Percentiles rank a stretch among this genome's conserved stretches.
These are phyloP conservation scores for Metschnikowia henanensis DNA, from an alignment of 805 yeast genomes.

Conservation along the genomic window DNA sequence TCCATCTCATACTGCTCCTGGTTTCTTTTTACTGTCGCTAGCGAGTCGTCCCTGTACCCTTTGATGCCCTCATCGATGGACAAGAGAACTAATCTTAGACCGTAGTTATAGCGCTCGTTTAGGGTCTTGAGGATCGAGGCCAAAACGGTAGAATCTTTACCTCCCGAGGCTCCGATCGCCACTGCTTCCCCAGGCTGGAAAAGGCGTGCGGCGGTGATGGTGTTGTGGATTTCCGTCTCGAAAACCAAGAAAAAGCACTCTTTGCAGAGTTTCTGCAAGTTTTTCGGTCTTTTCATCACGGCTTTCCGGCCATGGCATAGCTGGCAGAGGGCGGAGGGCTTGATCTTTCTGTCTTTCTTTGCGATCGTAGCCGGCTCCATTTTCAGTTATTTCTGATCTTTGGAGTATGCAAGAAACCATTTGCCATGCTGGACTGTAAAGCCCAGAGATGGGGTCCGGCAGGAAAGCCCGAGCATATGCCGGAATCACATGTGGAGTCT, in stretches of 20 bases:
- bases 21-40: slow-evolving; percentile 95
- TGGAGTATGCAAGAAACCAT: not conserved
- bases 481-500: not conserved
- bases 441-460: slow-evolving; percentile 8
- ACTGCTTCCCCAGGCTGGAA: slow-evolving; percentile 82
- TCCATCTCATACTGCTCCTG: slow-evolving; percentile 82
- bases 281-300: slow-evolving; percentile 88
- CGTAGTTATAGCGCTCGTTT: slow-evolving; percentile 87
- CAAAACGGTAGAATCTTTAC: slow-evolving; percentile 94
- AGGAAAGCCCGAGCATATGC: not conserved
- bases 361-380: not conserved
- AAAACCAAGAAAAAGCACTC: slow-evolving; percentile 87
- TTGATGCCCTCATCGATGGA: slow-evolving; percentile 96
- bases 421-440: not conserved
- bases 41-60: slow-evolving; percentile 95
- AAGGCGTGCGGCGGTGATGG: slow-evolving; percentile 68
- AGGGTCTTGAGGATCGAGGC: slow-evolving; percentile 85
- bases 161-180: slow-evolving; percentile 99
- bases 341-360: slow-evolving; percentile 20
- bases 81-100: slow-evolving; percentile 76
- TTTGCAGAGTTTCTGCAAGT: slow-evolving; percentile 85
- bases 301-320: slow-evolving; percentile 83
- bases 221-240: slow-evolving; percentile 93
- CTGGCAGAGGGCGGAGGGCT: slow-evolving; percentile 63
- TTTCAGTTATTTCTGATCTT: not conserved